Conservation (phyloP, 2,329 filamentous ascomycete species). For the Didymella pomorum region DNA sequence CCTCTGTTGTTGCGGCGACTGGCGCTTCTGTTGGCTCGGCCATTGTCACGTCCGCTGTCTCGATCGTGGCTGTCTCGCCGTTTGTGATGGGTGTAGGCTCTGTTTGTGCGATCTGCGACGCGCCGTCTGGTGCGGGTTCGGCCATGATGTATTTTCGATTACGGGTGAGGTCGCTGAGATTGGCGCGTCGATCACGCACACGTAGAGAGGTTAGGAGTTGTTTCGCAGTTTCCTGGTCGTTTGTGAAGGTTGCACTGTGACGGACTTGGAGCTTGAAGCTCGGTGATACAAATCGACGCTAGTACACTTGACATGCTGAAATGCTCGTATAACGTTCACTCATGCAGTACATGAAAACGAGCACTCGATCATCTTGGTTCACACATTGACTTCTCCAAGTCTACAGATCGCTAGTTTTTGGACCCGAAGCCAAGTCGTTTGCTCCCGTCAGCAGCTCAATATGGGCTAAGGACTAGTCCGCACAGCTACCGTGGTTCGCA, state of each 20-base stretch:
- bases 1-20: background rate
- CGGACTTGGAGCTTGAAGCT: conserved; percentile 27
- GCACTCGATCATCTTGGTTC: too few relatives aligned
- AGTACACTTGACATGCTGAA: conserved; percentile 1
- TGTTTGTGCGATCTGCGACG: conserved; percentile 29
- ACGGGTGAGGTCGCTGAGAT: background rate
- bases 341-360: too few relatives aligned
- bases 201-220: background rate
- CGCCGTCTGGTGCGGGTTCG: conserved; percentile 28
- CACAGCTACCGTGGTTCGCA: conserved; percentile 2
- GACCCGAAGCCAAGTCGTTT: background rate
- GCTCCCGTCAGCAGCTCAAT: background rate
- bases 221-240: conserved; percentile 5
- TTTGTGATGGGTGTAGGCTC: conserved; percentile 32
- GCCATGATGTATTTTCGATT: conserved; percentile 23
- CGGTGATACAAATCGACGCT: conserved; percentile 24
- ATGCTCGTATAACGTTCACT: background rate
- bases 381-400: background rate
- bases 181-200: conserved; percentile 1
- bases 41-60: conserved; percentile 29
- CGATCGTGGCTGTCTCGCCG: conserved; percentile 23
- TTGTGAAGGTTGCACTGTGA: conserved; percentile 15
- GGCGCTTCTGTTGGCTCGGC: conserved; percentile 20
- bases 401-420: background rate
- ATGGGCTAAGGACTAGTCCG: background rate